These are phyloP conservation scores for Alopecurus myosuroides DNA, from an alignment of 176 grass and related monocot species.

Conservation along the genomic window DNA sequence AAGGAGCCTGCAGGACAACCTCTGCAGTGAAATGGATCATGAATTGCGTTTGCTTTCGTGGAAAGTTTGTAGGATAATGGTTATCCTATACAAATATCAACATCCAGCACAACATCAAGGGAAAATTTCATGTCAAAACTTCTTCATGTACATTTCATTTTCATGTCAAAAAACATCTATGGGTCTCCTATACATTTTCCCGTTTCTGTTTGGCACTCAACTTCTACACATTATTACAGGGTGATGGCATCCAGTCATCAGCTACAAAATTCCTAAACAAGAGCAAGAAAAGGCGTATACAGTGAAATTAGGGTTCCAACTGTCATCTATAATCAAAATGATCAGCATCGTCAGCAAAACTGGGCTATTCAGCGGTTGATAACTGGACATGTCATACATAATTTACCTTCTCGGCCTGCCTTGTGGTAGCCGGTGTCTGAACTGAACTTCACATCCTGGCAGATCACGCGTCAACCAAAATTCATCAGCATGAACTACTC, in stretches of 20 bases:
- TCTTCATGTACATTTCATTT: constrained; percentile 14
- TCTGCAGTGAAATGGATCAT: neutral
- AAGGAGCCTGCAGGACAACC: neutral
- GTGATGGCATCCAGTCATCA: constrained; percentile 4
- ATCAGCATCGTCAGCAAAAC: constrained; percentile 6
- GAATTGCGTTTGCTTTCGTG: neutral
- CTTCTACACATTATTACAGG: constrained; percentile 31
- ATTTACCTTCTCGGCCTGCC: neutral
- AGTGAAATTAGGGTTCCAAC: neutral
- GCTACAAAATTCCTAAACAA: constrained; percentile 15
- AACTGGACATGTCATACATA: neutral
- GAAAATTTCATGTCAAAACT: neutral
- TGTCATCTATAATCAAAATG: constrained; percentile 5
- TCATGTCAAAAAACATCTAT: constrained; percentile 10
- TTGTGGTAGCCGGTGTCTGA: neutral
- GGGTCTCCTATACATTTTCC: constrained; percentile 20
- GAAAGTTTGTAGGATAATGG: neutral
- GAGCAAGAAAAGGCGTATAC: constrained; percentile 30
- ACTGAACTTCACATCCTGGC: neutral
- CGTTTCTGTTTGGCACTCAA: neutral
- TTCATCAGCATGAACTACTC: constrained; percentile 34
- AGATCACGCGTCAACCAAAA: constrained; percentile 44
- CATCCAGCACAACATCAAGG: neutral
- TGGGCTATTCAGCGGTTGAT: neutral
- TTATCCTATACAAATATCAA: neutral